Conservation (phyloP, 805 yeast genomes). For the Komagataella ulmi region DNA sequence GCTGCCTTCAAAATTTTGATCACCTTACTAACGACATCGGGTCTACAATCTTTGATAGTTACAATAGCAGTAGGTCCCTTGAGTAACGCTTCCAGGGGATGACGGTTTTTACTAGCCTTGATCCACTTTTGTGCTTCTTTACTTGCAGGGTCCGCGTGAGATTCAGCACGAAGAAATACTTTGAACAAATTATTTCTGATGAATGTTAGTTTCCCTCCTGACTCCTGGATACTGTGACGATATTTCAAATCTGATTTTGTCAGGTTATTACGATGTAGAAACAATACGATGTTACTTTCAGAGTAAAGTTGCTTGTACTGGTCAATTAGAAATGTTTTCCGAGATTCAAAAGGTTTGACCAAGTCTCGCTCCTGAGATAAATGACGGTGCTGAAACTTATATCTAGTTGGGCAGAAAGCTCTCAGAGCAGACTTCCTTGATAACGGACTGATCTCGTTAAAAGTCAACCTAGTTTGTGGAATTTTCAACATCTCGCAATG, state of each 20-base stretch:
- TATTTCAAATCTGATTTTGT: constrained; percentile 49
- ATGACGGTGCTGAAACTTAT: background rate
- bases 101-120: constrained; percentile 29
- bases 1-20: constrained; percentile 47
- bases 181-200: constrained; percentile 58
- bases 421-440: background rate
- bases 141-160: constrained; percentile 64
- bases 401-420: background rate
- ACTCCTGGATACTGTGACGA: constrained; percentile 44
- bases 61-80: constrained; percentile 82
- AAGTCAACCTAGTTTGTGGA: background rate
- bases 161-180: constrained; percentile 62
- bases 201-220: constrained; percentile 61
- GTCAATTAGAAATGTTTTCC: constrained; percentile 83
- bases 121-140: constrained; percentile 26
- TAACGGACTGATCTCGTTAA: background rate
- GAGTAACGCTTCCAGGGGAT: constrained; percentile 60
- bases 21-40: constrained; percentile 48
- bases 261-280: constrained; percentile 78
- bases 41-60: constrained; percentile 55
- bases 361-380: constrained; percentile 11
- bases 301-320: constrained; percentile 62
- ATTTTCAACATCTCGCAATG: background rate
- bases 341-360: constrained; percentile 47
- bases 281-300: constrained; percentile 54